Conservation (phyloP, 2,329 filamentous ascomycete species). For the Microdochium nivale region DNA sequence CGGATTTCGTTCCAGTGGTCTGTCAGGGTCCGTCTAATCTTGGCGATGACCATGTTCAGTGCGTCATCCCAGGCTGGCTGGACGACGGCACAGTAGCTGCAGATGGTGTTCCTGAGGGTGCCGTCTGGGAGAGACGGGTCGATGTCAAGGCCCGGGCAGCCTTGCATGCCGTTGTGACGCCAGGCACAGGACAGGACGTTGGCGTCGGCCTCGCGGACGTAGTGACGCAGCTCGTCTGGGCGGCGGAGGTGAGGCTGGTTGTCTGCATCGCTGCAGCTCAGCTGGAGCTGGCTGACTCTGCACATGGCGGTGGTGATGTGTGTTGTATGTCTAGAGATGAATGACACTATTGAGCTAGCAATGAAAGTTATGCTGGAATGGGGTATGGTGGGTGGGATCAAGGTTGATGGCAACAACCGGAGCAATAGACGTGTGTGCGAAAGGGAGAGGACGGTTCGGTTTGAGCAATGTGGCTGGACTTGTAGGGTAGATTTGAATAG, state of each 20-base stretch:
- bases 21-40: background rate
- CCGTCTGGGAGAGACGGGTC: background rate
- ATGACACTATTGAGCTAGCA: too few relatives aligned
- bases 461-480: too few relatives aligned
- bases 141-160: background rate
- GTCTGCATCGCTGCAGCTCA: background rate
- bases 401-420: too few relatives aligned
- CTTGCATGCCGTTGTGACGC: background rate
- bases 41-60: background rate
- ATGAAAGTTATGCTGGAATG: too few relatives aligned
- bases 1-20: background rate
- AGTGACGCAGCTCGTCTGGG: background rate
- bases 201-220: background rate
- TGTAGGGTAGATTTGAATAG: too few relatives aligned
- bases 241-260: background rate
- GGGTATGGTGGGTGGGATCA: too few relatives aligned
- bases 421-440: too few relatives aligned
- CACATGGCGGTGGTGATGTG: background rate
- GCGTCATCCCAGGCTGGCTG: background rate
- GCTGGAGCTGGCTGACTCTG: background rate
- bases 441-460: too few relatives aligned
- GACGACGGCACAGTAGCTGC: background rate
- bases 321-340: background rate
- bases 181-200: background rate
- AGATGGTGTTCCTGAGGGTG: background rate